Percentiles rank a stretch among this genome's conserved stretches.
phyloP scores from a whole-genome alignment of 768 basidiomycete species.

The Lactarius sanguifluus region DNA sequence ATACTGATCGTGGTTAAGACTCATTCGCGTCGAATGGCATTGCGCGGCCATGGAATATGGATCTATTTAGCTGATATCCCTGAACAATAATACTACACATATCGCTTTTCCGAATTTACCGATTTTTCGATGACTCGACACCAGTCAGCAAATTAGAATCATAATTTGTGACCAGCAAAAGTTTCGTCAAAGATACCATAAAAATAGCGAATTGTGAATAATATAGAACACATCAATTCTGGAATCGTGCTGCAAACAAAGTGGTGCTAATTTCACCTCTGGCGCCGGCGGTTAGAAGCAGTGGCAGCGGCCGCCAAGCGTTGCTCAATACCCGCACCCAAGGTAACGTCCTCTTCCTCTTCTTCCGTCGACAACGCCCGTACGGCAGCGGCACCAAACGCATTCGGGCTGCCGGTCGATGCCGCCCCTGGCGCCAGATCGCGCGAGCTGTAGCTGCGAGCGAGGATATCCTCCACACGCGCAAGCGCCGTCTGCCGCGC shows the following conservation, averaged over 20 bases:
- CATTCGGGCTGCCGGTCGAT: conserved; percentile 26
- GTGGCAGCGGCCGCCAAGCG: conserved; percentile 13
- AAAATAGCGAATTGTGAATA: too few relatives aligned
- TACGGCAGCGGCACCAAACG: conserved; percentile 27
- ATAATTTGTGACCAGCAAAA: too few relatives aligned
- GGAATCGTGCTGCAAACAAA: neutral
- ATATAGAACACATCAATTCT: too few relatives aligned
- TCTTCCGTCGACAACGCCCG: conserved; percentile 1
- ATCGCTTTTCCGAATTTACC: neutral
- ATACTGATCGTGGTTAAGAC: conserved; percentile 4
- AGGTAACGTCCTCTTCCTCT: conserved; percentile 15
- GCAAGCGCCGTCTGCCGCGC: conserved; percentile 34
- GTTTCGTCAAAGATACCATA: too few relatives aligned
- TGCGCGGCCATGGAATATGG: neutral
- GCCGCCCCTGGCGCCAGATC: conserved; percentile 11
- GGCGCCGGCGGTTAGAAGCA: neutral
- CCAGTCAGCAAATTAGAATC: too few relatives aligned
- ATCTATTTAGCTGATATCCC: neutral
- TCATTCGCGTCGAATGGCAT: neutral
- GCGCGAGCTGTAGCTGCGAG: conserved; percentile 34
- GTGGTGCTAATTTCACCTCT: neutral
- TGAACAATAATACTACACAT: neutral
- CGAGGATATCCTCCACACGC: conserved; percentile 36
- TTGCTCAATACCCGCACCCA: conserved; percentile 29
- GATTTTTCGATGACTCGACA: neutral